phyloP scores from a whole-genome alignment of 164 flowering plant genomes.

The Vitis rupestris region DNA sequence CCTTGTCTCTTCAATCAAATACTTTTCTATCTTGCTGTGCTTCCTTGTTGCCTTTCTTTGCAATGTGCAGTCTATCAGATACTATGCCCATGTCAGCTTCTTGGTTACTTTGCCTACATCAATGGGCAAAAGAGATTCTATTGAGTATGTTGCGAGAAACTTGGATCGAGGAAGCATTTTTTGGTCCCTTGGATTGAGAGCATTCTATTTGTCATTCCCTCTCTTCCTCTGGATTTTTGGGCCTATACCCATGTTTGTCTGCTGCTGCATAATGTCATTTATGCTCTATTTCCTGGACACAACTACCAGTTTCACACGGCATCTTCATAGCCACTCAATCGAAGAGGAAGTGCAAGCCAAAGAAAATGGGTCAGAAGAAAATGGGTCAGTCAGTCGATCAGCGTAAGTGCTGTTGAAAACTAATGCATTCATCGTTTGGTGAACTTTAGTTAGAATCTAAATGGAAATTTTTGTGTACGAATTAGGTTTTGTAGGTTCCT shows the following conservation, averaged over 20 bases:
- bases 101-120: constrained; percentile 50
- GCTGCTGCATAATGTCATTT: constrained; percentile 47
- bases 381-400: not conserved
- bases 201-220: constrained; percentile 66
- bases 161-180: constrained; percentile 66
- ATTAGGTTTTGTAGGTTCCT: too few species aligned
- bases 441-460: not conserved
- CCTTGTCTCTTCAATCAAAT: constrained; percentile 48
- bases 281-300: constrained; percentile 76
- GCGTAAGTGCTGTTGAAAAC: constrained; percentile 1
- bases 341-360: constrained; percentile 19
- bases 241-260: constrained; percentile 44
- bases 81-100: constrained; percentile 82
- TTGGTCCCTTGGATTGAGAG: constrained; percentile 83
- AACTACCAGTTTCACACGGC: constrained; percentile 42
- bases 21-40: constrained; percentile 63
- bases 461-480: too few species aligned
- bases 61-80: constrained; percentile 79
- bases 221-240: constrained; percentile 66
- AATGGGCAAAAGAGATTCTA: constrained; percentile 28
- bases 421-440: not conserved
- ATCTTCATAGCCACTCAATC: constrained; percentile 41
- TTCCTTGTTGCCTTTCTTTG: constrained; percentile 77
- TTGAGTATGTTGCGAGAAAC: constrained; percentile 54
- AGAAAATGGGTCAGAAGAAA: constrained; percentile 20